Percentiles rank a stretch among this genome's conserved stretches.
phyloP scores from a whole-genome alignment of 2,329 filamentous ascomycete species.

The Nothophaeocryptopus gaeumannii region DNA sequence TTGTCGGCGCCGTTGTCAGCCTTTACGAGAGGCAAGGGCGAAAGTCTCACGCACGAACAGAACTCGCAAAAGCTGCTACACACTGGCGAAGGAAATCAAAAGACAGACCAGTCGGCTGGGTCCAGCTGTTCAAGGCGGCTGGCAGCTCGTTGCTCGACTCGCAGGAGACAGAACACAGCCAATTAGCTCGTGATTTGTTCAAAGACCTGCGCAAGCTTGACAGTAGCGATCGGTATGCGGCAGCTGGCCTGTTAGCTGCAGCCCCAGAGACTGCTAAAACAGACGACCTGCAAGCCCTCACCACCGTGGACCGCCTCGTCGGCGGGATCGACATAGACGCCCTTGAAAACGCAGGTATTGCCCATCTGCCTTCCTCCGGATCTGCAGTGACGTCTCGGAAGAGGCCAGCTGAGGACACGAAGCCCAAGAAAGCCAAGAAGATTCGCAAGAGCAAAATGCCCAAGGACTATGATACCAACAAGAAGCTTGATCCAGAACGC shows the following conservation, averaged over 20 bases:
- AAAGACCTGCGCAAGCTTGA: conserved; percentile 65
- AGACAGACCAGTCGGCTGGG: conserved; percentile 39
- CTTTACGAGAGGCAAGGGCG: conserved; percentile 76
- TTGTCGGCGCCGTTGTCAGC: conserved; percentile 75
- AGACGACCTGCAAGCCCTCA: conserved; percentile 55
- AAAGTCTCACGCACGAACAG: conserved; percentile 65
- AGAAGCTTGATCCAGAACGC: conserved; percentile 81
- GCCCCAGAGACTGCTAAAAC: conserved; percentile 57
- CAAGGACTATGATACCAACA: conserved; percentile 72
- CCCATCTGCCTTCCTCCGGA: conserved; percentile 34
- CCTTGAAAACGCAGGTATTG: conserved; percentile 66
- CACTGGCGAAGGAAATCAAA: conserved; percentile 72
- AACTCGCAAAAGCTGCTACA: conserved; percentile 73
- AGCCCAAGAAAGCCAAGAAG: conserved; percentile 56
- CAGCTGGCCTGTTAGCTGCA: conserved; percentile 82
- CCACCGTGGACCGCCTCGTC: conserved; percentile 61
- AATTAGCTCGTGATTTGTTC: conserved; percentile 75
- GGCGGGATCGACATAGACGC: conserved; percentile 58
- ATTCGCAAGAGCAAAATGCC: conserved; percentile 62
- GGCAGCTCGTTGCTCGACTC: conserved; percentile 81
- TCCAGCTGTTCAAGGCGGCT: conserved; percentile 74
- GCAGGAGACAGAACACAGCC: conserved; percentile 63
- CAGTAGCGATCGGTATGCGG: conserved; percentile 64
- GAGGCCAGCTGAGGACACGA: conserved; percentile 45
- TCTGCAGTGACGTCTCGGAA: conserved; percentile 44